Evolutionary conservation across 148 eudicot genomes (phyloP).

Genomic region (Polygonum aviculare): DNA sequence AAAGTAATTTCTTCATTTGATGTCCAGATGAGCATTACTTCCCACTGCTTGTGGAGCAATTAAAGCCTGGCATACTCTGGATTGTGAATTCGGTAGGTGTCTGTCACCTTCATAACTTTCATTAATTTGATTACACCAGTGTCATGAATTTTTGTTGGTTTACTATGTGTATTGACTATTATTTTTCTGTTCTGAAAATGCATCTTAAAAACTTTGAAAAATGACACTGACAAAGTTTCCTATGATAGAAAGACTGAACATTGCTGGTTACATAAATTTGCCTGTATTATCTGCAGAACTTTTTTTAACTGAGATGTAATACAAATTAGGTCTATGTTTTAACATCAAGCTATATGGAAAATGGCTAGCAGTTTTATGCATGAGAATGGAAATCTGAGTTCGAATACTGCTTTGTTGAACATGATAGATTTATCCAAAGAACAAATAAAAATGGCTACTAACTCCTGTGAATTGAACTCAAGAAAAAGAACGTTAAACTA

Average conservation of each 20-base stretch:
- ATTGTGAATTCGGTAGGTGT: neutral
- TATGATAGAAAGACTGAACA: neutral
- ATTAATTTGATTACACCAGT: neutral
- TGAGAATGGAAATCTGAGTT: too few species aligned
- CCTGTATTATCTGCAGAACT: neutral
- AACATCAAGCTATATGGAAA: neutral
- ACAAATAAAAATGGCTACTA: too few species aligned
- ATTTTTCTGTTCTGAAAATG: neutral
- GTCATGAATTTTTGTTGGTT: neutral
- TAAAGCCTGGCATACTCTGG: neutral
- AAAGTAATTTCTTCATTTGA: slow-evolving; percentile 9
- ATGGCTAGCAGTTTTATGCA: too few species aligned
- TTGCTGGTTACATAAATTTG: neutral
- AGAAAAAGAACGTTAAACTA: too few species aligned
- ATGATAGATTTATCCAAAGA: neutral
- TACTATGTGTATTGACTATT: too few species aligned
- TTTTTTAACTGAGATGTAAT: neutral
- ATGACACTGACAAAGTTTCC: neutral
- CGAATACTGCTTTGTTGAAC: neutral
- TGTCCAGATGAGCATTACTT: neutral
- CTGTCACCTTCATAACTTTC: neutral
- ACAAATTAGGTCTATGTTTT: neutral
- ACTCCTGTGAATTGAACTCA: too few species aligned
- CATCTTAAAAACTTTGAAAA: neutral
- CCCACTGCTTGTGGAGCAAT: neutral